Base-by-base conservation (phyloP, 2,329 filamentous ascomycete species). In the Clonostachys rhizophaga region DNA sequence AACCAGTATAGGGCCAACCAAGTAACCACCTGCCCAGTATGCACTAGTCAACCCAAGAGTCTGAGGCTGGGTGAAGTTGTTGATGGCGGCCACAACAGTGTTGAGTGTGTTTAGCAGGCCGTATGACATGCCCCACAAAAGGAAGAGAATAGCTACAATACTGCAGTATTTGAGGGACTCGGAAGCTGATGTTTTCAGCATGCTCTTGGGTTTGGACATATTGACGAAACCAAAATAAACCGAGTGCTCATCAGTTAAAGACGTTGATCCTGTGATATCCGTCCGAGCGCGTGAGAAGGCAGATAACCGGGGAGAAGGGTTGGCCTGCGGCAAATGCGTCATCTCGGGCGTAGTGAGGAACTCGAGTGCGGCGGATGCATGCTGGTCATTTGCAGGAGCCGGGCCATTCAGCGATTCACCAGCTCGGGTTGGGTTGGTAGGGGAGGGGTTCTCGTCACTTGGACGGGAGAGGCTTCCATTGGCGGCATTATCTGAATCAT, bases 91-190 rank as follows among this genome's bases (percentile, higher is more conserved):
- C 45, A 90, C 84, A 20, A 82, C 81, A 17, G 76, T 77, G 61
- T 95, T 95, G 30, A 96, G 76, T 0, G 85, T 86, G 57, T 94
- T 90, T 6, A 96, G 72, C 3, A 96, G 76, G 1, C 91, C 91
- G 56, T 96, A 96, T 0, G 90, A 91, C 49, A 96, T 86, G 0
- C 91, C 91, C 91, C 90, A 95, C 4, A 96, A 71, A 53, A 95
- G 83, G 67, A 96, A 95, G 0, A 96, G 71, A 7, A 91, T 78
- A 2, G 87, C 89, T 18, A 95, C 89, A 52, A 89, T 73, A 14
- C 79, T 75, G 57, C 87, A 84, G 52, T 89, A 89, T 52, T 83
- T 86, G 54, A 87, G 69, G 0, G 85, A 87, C 52, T 91, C 86
- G 11, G 67, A 61, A 2, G 74, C 74, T 2, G 78, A 81, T 48